Evolutionary conservation across 1,284 basidiomycete species (phyloP).

Genomic region (Tetrapyrgos nigripes): DNA sequence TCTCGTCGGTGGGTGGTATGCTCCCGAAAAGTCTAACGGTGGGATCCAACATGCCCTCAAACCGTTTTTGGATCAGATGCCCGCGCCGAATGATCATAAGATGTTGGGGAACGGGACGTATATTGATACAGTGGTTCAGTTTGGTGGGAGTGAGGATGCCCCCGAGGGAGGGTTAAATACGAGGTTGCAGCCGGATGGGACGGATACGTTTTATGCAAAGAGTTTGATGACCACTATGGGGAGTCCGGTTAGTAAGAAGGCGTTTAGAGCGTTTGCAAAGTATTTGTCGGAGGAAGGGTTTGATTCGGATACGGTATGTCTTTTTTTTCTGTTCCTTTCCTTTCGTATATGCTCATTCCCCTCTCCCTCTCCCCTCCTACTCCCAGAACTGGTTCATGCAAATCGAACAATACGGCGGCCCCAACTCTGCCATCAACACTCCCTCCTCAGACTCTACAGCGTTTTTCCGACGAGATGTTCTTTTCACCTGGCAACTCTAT

Average conservation of each 20-base stretch:
- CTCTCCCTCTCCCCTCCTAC: no score
- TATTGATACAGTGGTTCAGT: conserved; percentile 1
- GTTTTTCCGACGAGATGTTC: conserved; percentile 20
- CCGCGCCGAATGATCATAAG: not conserved
- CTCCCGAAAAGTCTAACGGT: not conserved
- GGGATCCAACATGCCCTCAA: conserved; percentile 6
- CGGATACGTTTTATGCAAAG: conserved; percentile 36
- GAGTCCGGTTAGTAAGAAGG: conserved; percentile 4
- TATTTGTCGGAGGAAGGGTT: conserved; percentile 16
- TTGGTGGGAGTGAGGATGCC: not conserved
- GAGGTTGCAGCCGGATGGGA: conserved; percentile 1
- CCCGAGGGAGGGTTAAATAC: no score
- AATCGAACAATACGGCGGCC: conserved; percentile 25
- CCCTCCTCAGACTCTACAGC: conserved; percentile 17
- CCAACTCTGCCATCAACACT: conserved; percentile 21
- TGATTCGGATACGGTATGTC: not conserved
- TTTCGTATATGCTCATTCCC: not conserved
- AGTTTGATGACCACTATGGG: conserved; percentile 16
- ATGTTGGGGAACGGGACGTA: conserved; percentile 1
- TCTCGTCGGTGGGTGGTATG: conserved; percentile 15
- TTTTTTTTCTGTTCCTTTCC: not conserved
- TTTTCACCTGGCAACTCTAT: conserved; percentile 27
- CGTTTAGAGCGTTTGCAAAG: conserved; percentile 12
- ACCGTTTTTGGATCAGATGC: not conserved
- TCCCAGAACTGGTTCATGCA: conserved; percentile 26